A percentile compares a stretch with the other conserved stretches of the same genome.
Conservation (phyloP, 2,329 filamentous ascomycete species). For the Fusarium clavum region DNA sequence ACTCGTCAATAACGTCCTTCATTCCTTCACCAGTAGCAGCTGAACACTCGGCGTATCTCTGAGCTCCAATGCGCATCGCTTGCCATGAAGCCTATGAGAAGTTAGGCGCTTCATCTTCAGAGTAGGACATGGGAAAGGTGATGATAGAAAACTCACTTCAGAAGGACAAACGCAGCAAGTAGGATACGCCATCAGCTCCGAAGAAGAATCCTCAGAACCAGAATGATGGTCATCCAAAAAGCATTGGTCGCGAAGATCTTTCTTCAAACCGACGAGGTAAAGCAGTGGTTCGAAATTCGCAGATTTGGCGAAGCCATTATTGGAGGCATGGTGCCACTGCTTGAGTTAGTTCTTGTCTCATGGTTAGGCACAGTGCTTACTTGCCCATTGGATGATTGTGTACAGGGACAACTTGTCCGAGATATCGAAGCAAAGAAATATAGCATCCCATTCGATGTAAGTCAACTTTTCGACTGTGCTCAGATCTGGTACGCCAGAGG, state of each 20-base stretch:
- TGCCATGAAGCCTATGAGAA: slow-evolving; percentile 49
- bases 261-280: slow-evolving; percentile 53
- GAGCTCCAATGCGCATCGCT: slow-evolving; percentile 47
- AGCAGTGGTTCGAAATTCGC: slow-evolving; percentile 42
- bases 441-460: slow-evolving; percentile 53
- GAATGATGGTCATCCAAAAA: slow-evolving; percentile 40
- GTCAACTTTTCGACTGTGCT: slow-evolving; percentile 50
- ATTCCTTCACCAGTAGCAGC: slow-evolving; percentile 53
- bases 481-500: slow-evolving; percentile 54
- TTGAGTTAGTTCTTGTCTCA: background rate
- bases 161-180: slow-evolving; percentile 49
- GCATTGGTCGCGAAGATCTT: slow-evolving; percentile 46
- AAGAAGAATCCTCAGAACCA: slow-evolving; percentile 8
- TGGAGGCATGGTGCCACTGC: slow-evolving; percentile 49
- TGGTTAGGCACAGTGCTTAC: background rate
- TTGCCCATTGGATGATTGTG: slow-evolving; percentile 53
- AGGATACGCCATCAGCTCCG: slow-evolving; percentile 34
- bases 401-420: slow-evolving; percentile 50
- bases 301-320: slow-evolving; percentile 44
- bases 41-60: slow-evolving; percentile 52
- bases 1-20: slow-evolving; percentile 47
- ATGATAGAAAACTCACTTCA: slow-evolving; percentile 41
- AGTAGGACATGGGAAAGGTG: fast-evolving
- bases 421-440: slow-evolving; percentile 57
- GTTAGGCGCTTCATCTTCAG: background rate